Percentiles rank a stretch among this genome's conserved stretches.
Conservation (phyloP, 2,329 filamentous ascomycete species). For the Epichloe hybrida region DNA sequence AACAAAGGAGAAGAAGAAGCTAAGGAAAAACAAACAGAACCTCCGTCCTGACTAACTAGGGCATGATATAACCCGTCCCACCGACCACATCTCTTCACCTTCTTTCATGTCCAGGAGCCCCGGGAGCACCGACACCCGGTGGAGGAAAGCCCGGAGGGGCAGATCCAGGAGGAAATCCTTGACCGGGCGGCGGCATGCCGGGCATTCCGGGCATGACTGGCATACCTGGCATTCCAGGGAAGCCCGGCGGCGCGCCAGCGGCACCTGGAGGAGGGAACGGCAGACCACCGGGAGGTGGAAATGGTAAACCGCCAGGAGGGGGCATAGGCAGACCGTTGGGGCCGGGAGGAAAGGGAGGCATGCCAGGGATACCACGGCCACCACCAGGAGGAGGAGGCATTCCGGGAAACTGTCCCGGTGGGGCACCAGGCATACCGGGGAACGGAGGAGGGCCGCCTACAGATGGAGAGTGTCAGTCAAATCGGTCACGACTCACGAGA, state of each 20-base stretch:
- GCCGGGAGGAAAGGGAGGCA: conserved; percentile 30
- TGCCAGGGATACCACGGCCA: conserved; percentile 31
- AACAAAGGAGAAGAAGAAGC: conserved; percentile 1
- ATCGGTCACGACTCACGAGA: conserved; percentile 11
- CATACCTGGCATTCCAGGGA: conserved; percentile 19
- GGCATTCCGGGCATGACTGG: conserved; percentile 10
- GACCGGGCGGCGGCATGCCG: conserved; percentile 24
- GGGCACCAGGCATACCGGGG: conserved; percentile 32
- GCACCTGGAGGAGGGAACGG: conserved; percentile 27
- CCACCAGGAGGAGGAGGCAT: conserved; percentile 30
- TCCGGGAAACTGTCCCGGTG: conserved; percentile 26
- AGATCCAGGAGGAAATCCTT: conserved; percentile 29
- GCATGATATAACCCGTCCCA: not conserved
- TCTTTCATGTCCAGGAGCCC: conserved; percentile 25
- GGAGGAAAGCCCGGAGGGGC: conserved; percentile 14
- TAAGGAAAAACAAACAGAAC: not conserved
- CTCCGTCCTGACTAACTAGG: no score
- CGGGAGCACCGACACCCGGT: conserved; percentile 5
- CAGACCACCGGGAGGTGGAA: conserved; percentile 23
- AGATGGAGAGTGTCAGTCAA: not conserved
- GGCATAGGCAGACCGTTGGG: conserved; percentile 5
- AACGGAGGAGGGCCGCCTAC: conserved; percentile 43
- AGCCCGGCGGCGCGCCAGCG: conserved; percentile 15
- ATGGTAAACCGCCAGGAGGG: conserved; percentile 30
- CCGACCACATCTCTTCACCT: conserved; percentile 14